A percentile compares a stretch with the other conserved stretches of the same genome.
These are phyloP conservation scores for Mortierella hygrophila DNA, from an alignment of 192 early-diverging fungal species.

Conservation along the genomic window DNA sequence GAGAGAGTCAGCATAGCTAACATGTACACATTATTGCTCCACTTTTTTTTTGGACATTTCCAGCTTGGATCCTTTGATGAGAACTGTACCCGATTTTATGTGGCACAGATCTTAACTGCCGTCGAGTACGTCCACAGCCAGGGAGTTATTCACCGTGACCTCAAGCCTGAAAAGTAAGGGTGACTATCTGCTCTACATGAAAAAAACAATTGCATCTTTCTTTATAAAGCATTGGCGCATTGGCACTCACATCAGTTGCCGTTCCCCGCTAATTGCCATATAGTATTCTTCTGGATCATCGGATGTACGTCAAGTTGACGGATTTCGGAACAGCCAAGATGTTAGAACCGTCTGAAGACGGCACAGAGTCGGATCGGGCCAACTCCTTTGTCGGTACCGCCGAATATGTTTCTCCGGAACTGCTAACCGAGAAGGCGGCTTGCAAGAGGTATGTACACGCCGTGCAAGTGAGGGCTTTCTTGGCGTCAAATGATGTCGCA, in stretches of 20 bases:
- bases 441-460: slow-evolving; percentile 69
- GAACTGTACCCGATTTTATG: slow-evolving; percentile 86
- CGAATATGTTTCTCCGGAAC: slow-evolving; percentile 98
- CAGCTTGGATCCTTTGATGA: slow-evolving; percentile 81
- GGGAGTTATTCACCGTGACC: slow-evolving; percentile 91
- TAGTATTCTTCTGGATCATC: slow-evolving; percentile 87
- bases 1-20: background rate
- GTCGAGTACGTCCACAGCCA: slow-evolving; percentile 92
- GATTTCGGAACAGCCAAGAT: slow-evolving; percentile 98
- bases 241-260: background rate
- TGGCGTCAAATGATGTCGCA: background rate
- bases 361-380: slow-evolving; percentile 64
- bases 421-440: slow-evolving; percentile 89
- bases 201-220: background rate
- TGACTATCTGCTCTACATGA: background rate
- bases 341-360: slow-evolving; percentile 59
- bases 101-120: slow-evolving; percentile 86
- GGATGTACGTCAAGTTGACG: slow-evolving; percentile 94
- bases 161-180: slow-evolving; percentile 94
- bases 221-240: background rate
- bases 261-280: background rate
- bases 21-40: slow-evolving; percentile 12
- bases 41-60: slow-evolving; percentile 6
- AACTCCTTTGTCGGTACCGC: slow-evolving; percentile 99
- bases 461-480: background rate